Percentiles rank a stretch among this genome's conserved stretches.
Conservation (phyloP, 345 rosid genomes). For the Gossypium bickii region DNA sequence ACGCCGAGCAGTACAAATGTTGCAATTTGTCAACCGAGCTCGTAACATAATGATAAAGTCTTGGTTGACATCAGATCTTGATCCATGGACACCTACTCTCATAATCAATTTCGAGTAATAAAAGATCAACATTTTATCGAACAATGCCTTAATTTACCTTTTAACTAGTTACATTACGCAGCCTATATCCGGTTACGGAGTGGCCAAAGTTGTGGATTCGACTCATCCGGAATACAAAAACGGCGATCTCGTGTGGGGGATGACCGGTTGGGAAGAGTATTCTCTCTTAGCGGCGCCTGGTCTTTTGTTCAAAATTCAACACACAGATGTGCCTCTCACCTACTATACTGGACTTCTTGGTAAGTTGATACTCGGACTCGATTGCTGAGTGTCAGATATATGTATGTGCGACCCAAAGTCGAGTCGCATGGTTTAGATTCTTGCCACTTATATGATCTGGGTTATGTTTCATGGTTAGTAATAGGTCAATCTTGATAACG, state of each 20-base stretch:
- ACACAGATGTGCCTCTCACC: slow-evolving; percentile 55
- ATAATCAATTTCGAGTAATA: too few relatives aligned
- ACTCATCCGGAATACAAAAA: slow-evolving; percentile 39
- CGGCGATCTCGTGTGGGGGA: slow-evolving; percentile 57
- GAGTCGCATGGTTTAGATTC: too few relatives aligned
- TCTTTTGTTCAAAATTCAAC: slow-evolving; percentile 43
- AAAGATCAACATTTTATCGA: not conserved
- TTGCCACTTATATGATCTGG: too few relatives aligned
- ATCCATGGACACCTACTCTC: too few relatives aligned
- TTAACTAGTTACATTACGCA: slow-evolving; percentile 14
- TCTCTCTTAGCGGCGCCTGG: slow-evolving; percentile 32
- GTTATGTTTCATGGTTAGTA: too few relatives aligned
- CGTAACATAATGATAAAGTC: too few relatives aligned
- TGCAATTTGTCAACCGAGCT: too few relatives aligned
- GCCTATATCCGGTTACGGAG: slow-evolving; percentile 56
- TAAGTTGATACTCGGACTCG: slow-evolving; percentile 14
- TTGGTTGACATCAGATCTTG: too few relatives aligned
- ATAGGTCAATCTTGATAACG: too few relatives aligned
- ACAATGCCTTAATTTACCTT: not conserved
- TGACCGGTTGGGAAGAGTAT: slow-evolving; percentile 67
- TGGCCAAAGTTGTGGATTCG: slow-evolving; percentile 56
- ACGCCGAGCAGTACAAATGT: too few relatives aligned
- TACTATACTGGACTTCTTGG: slow-evolving; percentile 63
- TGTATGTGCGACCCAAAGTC: not conserved
- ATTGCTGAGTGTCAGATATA: not conserved